Evolutionary conservation across 257 asterid species (phyloP).

Genomic region (Vinca minor): DNA sequence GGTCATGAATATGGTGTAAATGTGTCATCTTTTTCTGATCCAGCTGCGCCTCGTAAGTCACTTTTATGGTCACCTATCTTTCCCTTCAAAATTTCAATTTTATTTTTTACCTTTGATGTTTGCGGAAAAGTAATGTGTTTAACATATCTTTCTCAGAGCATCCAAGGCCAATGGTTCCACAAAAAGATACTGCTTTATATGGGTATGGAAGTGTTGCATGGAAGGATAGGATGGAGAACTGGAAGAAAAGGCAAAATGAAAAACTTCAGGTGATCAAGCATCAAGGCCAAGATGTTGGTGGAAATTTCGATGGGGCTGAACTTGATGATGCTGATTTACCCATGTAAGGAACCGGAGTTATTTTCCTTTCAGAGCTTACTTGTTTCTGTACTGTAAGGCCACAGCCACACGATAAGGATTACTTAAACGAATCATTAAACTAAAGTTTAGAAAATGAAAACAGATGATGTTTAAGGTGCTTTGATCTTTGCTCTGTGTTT

Average conservation of each 20-base stretch:
- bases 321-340: slow-evolving; percentile 51
- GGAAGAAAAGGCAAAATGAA: slow-evolving; percentile 67
- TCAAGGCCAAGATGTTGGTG: slow-evolving; percentile 35
- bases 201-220: slow-evolving; percentile 97
- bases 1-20: slow-evolving; percentile 32
- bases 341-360: slow-evolving; percentile 32
- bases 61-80: slow-evolving; percentile 2
- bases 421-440: background rate
- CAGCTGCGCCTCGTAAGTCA: slow-evolving; percentile 43
- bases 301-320: slow-evolving; percentile 37
- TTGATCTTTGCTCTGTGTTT: background rate
- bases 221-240: slow-evolving; percentile 89
- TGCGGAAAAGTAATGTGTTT: slow-evolving; percentile 1
- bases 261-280: slow-evolving; percentile 61
- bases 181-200: slow-evolving; percentile 71
- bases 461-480: background rate
- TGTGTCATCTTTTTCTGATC: slow-evolving; percentile 31
- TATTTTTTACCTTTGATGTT: background rate
- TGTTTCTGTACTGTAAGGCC: background rate
- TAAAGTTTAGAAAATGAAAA: background rate
- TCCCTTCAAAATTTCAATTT: background rate
- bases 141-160: slow-evolving; percentile 32
- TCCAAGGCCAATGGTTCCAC: slow-evolving; percentile 74
- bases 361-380: background rate
- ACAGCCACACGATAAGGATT: background rate